Percentiles rank a stretch among this genome's conserved stretches.
These are phyloP conservation scores for Talaromyces sp. DNA, from an alignment of 2,329 filamentous ascomycete genomes.

Conservation along the genomic window DNA sequence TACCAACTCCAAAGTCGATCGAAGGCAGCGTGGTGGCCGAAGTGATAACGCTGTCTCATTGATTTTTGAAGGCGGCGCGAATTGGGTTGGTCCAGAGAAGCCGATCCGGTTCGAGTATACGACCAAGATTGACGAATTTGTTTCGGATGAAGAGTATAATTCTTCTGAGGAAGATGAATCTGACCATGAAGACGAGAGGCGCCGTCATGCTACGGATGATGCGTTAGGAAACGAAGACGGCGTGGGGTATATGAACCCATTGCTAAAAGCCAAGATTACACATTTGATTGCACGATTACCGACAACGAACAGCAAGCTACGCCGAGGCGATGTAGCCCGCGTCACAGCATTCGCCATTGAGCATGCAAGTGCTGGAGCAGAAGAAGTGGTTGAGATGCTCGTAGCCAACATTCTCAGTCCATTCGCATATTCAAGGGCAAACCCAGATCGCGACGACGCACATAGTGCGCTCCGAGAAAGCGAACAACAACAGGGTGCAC, in stretches of 20 bases:
- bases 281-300: slow-evolving; percentile 81
- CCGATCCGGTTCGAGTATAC: slow-evolving; percentile 75
- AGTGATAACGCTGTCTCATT: slow-evolving; percentile 51
- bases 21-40: slow-evolving; percentile 28
- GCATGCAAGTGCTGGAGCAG: slow-evolving; percentile 76
- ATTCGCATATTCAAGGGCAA: slow-evolving; percentile 66
- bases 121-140: slow-evolving; percentile 70
- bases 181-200: slow-evolving; percentile 39
- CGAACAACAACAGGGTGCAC: slow-evolving; percentile 27
- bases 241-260: slow-evolving; percentile 67
- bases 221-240: slow-evolving; percentile 37
- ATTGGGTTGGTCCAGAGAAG: slow-evolving; percentile 72
- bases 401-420: slow-evolving; percentile 76
- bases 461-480: slow-evolving; percentile 21
- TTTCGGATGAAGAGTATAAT: slow-evolving; percentile 78
- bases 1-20: slow-evolving; percentile 53
- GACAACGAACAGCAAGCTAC: slow-evolving; percentile 64
- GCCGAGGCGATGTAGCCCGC: slow-evolving; percentile 79
- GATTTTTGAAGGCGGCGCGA: slow-evolving; percentile 69
- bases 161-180: slow-evolving; percentile 77
- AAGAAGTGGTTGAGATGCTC: slow-evolving; percentile 88
- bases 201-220: slow-evolving; percentile 41
- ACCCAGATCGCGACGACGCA: slow-evolving; percentile 43
- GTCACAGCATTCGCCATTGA: slow-evolving; percentile 84
- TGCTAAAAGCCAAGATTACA: slow-evolving; percentile 77